Conservation (phyloP, 352 stramenopile species). For the Globisporangium paddicum region DNA sequence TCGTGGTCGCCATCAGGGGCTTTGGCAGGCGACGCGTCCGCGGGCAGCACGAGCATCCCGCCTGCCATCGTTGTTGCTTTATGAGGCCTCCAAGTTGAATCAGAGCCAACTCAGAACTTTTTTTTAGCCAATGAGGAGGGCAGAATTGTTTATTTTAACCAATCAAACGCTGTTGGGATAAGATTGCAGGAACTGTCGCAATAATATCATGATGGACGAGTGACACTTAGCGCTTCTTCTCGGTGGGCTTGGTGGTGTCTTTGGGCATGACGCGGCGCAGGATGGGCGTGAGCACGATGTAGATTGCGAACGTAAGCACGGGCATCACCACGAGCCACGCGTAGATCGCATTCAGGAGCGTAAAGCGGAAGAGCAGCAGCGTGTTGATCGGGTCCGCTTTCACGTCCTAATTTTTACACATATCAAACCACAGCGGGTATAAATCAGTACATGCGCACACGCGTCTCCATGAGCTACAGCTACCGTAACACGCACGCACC, state of each 20-base stretch:
- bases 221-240: too few relatives aligned
- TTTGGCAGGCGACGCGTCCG: background rate
- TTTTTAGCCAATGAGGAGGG: background rate
- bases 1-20: background rate
- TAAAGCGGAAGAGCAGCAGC: conserved; percentile 75
- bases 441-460: too few relatives aligned
- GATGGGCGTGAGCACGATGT: conserved; percentile 61
- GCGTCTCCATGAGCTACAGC: too few relatives aligned
- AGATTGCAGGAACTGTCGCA: background rate
- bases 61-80: conserved; percentile 1
- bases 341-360: conserved; percentile 73
- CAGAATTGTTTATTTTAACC: background rate
- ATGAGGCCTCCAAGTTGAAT: background rate
- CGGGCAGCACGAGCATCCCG: background rate
- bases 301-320: conserved; percentile 56
- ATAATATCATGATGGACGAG: background rate
- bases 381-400: conserved; percentile 73
- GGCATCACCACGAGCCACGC: conserved; percentile 68
- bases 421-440: too few relatives aligned
- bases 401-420: too few relatives aligned
- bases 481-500: conserved; percentile 17
- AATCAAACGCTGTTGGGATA: background rate
- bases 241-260: too few relatives aligned
- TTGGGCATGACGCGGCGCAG: conserved; percentile 68
- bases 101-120: background rate